These are phyloP conservation scores for Chytriomyces confervae DNA, from an alignment of 192 early-diverging fungal species.

Conservation along the genomic window DNA sequence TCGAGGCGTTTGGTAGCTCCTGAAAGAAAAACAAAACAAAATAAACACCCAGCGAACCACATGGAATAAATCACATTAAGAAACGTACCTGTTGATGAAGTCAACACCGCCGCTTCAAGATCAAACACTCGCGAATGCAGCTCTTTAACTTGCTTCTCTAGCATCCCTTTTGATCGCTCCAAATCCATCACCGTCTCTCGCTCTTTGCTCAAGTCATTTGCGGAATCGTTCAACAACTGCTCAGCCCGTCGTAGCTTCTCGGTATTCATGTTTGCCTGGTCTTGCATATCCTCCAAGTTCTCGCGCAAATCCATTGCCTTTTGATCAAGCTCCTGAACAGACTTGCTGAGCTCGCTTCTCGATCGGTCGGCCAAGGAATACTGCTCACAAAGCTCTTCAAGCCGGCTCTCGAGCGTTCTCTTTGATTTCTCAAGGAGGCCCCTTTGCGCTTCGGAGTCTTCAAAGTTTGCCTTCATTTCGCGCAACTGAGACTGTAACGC, in stretches of 20 bases:
- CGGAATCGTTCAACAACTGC: constrained; percentile 65
- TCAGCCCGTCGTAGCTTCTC: constrained; percentile 75
- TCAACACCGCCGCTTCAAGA: constrained; percentile 70
- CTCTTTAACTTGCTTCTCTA: constrained; percentile 88
- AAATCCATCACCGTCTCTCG: constrained; percentile 57
- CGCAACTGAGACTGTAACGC: constrained; percentile 59
- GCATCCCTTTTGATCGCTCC: constrained; percentile 61
- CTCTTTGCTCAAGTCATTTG: constrained; percentile 79
- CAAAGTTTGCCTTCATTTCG: constrained; percentile 61
- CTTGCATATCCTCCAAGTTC: constrained; percentile 76
- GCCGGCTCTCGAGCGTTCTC: constrained; percentile 70
- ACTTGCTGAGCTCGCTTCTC: constrained; percentile 73
- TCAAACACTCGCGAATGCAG: constrained; percentile 76
- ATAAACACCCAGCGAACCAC: too few species aligned
- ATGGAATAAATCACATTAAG: too few species aligned
- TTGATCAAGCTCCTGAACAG: constrained; percentile 71
- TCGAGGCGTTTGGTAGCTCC: constrained; percentile 61
- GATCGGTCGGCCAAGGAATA: constrained; percentile 71
- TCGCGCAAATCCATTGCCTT: constrained; percentile 76
- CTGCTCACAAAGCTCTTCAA: constrained; percentile 77
- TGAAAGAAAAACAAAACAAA: too few species aligned
- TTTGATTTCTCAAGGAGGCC: constrained; percentile 72
- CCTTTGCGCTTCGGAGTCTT: constrained; percentile 74
- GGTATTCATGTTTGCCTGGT: constrained; percentile 62
- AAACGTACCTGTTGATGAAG: constrained; percentile 49